A percentile compares a stretch with the other conserved stretches of the same genome.
Evolutionary conservation across 768 basidiomycete species (phyloP).

Genomic region (Pleurotus ostreatus): DNA sequence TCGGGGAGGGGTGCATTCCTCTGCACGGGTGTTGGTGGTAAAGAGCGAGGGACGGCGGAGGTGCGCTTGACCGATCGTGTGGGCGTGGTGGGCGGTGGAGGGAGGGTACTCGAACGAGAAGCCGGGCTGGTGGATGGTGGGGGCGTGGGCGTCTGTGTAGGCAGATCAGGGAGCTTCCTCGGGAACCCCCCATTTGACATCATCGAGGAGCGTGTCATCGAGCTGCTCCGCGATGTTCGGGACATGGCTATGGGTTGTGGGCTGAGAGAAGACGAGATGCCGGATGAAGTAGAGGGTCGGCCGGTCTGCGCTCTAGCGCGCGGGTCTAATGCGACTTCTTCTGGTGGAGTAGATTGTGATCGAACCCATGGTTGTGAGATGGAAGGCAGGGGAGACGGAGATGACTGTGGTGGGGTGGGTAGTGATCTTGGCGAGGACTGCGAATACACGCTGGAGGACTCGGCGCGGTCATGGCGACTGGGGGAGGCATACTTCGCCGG

Average conservation of each 20-base stretch:
- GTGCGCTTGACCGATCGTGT: background rate
- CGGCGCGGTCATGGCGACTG: background rate
- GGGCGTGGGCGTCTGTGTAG: constrained; percentile 1
- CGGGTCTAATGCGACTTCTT: background rate
- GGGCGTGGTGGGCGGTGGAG: background rate
- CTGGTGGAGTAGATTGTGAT: constrained; percentile 3
- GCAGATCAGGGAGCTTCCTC: background rate
- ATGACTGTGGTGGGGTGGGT: constrained; percentile 2
- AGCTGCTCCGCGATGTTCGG: background rate
- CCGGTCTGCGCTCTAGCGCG: background rate
- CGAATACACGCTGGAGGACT: background rate
- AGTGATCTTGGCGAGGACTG: background rate
- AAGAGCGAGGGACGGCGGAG: constrained; percentile 1
- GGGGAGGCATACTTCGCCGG: constrained; percentile 24
- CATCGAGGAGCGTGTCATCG: background rate
- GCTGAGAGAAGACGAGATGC: background rate
- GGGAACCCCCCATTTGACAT: constrained; percentile 6
- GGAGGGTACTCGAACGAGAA: background rate
- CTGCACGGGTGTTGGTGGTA: constrained; percentile 1
- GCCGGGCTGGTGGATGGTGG: constrained; percentile 4
- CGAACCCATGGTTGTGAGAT: background rate
- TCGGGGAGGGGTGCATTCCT: background rate
- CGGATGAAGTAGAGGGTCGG: background rate
- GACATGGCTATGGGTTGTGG: too few relatives aligned
- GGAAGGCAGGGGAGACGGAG: background rate